Evolutionary conservation across 1,139 yeast species (phyloP), one percentile per base, ranked within the genome.

Genomic region (Kluyveromyces sp.): DNA sequence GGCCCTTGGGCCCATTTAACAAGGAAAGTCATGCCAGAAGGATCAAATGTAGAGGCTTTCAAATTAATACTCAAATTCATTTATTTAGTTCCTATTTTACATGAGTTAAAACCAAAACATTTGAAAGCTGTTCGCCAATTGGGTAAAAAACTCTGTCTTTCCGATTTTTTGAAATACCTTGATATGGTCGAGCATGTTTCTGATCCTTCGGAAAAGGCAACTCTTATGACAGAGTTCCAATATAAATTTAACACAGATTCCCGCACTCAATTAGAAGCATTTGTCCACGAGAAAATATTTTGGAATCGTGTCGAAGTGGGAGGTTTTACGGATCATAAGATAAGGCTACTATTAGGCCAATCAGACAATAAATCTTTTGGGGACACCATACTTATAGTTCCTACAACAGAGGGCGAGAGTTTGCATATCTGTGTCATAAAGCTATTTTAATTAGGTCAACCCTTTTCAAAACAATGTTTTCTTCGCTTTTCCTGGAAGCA

Each of bases 391-490:
- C 50, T 80, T 1, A 60, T 70, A 2, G 70, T 71, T 40, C 55
- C 62, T 55, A 64, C 48, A 43, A 60, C 41, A 56, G 63, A 50
- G 64, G 54, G 1, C 34, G 43, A 4, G 43, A 42, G 6, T 56
- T 59, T 0, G 73, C 70, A 49, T 83, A 78, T 55, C 88, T 92
- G 0, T 79, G 74, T 4, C 86, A 85, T 60, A 70, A 79, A 45
- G 73, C 85, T 0, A 74, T 84, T 48, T 60, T 85, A 35, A 65
- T 73, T 6, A 65, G 89, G 41, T 76, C 84, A 1, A 84, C 78
- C 41, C 84, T 81, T 59, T 85, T 78, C 59, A 77, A 73, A 48
- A 73, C 81, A 4, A 77, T 83, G 83, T 79, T 85, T 58, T 65
- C 71, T 26, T 78, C 86, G 2, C 61, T 66, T 25, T 73, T 72